Conservation (phyloP, 108 stramenopile genomes). For the Hondaea fermentalgiana region DNA sequence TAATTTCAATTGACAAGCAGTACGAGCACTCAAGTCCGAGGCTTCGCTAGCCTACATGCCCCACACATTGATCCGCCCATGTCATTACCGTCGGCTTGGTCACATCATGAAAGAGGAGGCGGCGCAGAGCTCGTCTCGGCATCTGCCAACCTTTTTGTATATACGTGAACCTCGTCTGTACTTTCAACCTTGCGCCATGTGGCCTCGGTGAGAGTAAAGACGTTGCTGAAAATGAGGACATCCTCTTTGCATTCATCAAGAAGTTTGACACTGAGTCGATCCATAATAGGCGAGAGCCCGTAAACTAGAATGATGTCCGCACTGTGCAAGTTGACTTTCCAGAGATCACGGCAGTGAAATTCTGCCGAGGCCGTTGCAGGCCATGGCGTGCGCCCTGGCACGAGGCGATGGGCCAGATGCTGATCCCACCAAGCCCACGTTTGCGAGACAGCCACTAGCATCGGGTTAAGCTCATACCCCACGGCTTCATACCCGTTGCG, state of each 20-base stretch:
- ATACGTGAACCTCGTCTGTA: background rate
- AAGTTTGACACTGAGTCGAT: background rate
- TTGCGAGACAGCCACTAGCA: background rate
- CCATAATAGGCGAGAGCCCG: background rate
- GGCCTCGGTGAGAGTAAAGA: background rate
- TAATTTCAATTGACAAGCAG: too few species aligned
- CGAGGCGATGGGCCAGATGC: background rate
- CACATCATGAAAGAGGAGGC: too few species aligned
- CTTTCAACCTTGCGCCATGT: background rate
- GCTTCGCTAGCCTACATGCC: too few species aligned
- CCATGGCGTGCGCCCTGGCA: background rate
- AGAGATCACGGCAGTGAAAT: background rate
- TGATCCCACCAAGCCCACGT: background rate
- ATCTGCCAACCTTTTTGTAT: background rate
- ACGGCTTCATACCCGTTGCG: background rate
- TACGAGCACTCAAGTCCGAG: too few species aligned
- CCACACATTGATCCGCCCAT: too few species aligned
- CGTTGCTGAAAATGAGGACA: background rate
- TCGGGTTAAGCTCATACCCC: background rate
- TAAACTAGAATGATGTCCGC: constrained; percentile 1
- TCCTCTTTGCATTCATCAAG: background rate
- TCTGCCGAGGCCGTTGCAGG: background rate
- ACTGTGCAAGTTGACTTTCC: background rate
- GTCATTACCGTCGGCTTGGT: too few species aligned
- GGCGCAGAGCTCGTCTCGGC: too few species aligned